Base-by-base conservation (phyloP, 306 rosid species). In the Fragaria ananassa region DNA sequence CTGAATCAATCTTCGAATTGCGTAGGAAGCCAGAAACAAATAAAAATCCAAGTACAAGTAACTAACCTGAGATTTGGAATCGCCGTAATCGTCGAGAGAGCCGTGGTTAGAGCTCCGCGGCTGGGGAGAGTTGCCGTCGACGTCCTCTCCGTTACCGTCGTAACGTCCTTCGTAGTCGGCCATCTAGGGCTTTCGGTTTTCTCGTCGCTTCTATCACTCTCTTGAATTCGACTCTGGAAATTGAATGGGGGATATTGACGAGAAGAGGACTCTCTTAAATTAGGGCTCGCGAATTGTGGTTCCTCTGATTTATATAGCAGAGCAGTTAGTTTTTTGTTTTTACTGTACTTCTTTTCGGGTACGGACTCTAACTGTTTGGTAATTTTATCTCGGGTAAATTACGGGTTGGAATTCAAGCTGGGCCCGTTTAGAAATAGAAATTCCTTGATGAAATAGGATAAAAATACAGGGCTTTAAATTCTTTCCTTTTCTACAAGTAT, bases 111-210 rank as follows among this genome's bases (percentile, higher is more conserved):
- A 37, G 31, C 83, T 88, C 1, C 77, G 89, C 31, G 83, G 87
- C 29, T 67, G 93, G 18, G 99, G 97, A 78, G 97, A 89, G 64
- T 81, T 78, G 63, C 76, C 93, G n/a, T 83, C 82, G 14, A 72
- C 80, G 34, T 84, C 90, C 46, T 85, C 93, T 41, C 91, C 93
- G 77, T 92, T 89, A 0, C 85, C 91, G 76, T 89, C 93, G 86
- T 88, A 90, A 80, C 91, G 85, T 57, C 82, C 97, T 42, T 89
- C 92, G 93, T 86, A 88, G 34, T 95, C 99, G 10, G 91, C 76
- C 99, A 95, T 95, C 37, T 77, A 60, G 50, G n/a, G 67, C 23
- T 27, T 74, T 66, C 9, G 0, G 14, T 39, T 12, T 44, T 13
- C 72, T 44, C 17, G 72, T 0, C 27, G n/a, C 67, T 5, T 12